Evolutionary conservation across 2,329 filamentous ascomycete species (phyloP).

Genomic region (Aaosphaeria arxii): DNA sequence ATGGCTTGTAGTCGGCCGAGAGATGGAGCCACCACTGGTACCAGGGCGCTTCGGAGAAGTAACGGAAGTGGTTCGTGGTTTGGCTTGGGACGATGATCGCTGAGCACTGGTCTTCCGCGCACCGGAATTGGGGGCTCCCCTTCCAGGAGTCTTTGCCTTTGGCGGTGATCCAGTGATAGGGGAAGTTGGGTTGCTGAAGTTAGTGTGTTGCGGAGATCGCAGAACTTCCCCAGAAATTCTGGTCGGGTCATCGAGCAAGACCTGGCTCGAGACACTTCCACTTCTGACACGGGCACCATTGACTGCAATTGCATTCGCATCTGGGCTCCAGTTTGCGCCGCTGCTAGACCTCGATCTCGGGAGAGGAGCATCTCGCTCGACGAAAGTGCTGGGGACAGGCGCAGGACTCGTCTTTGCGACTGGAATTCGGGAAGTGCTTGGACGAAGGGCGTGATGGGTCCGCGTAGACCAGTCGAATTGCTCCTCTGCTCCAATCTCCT

Average conservation of each 20-base stretch:
- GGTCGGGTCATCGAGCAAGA: constrained; percentile 49
- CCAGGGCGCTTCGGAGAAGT: constrained; percentile 55
- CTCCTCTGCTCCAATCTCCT: constrained; percentile 66
- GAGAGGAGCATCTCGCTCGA: constrained; percentile 71
- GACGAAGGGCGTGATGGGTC: constrained; percentile 51
- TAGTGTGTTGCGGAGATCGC: constrained; percentile 15
- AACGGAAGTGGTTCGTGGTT: constrained; percentile 29
- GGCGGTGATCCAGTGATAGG: constrained; percentile 29
- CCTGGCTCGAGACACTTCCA: constrained; percentile 58
- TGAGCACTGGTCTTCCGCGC: constrained; percentile 28
- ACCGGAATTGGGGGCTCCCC: constrained; percentile 33
- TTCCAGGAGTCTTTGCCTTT: constrained; percentile 41
- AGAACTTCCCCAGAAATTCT: constrained; percentile 17
- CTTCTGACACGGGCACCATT: constrained; percentile 68
- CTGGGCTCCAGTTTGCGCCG: constrained; percentile 53
- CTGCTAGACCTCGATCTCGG: constrained; percentile 59
- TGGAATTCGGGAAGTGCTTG: constrained; percentile 75
- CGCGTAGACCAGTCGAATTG: constrained; percentile 39
- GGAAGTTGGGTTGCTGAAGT: constrained; percentile 25
- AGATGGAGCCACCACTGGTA: constrained; percentile 57
- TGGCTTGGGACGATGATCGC: constrained; percentile 30
- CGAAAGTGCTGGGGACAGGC: constrained; percentile 67
- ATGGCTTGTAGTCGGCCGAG: constrained; percentile 59
- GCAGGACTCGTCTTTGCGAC: constrained; percentile 76
- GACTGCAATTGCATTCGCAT: constrained; percentile 57